Evolutionary conservation across 352 stramenopile genomes (phyloP), one percentile per base, ranked within the genome.

Genomic region (Pythium phragmiticola): DNA sequence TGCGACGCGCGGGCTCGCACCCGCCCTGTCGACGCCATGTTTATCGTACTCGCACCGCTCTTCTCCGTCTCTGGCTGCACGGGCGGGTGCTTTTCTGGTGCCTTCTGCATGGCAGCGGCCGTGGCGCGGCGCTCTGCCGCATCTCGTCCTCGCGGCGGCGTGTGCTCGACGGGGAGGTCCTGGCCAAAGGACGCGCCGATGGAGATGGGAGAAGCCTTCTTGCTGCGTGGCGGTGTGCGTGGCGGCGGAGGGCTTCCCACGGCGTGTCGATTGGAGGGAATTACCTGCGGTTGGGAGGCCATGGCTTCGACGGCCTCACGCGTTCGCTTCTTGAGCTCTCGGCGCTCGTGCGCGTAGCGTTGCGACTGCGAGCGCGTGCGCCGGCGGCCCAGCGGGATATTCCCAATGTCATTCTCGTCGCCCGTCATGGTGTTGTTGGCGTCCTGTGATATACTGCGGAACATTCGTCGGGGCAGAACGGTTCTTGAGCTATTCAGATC

Each of bases 121-220:
- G 26, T 30, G 26, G 26, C 26, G 26, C 26, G 26, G 26, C 26
- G 16, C 41, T 21, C 8, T 7, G 17, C 43, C 7, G 17, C 43
- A 21, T 21, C 16, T 46, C 17, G 11, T 46, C 17, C 43, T 26
- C 41, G 87, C 41, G 79, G 74, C 0, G 74, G 81, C 26, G 78
- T 88, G 12, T 72, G 72, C 53, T 88, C 77, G 30, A 87, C 19
- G 6, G 28, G 21, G 16, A 74, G 23, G 39, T 72, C 60, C 13
- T 47, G 53, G 23, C 66, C 66, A 19, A 79, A 70, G 7, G 72
- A 79, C 26, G 72, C 66, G 56, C 69, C 72, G 19, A 70, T 26
- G 5, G 66, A 50, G 28, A 75, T 57, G 3, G 13, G 13, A 12
- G 26, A 39, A 9, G 34, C 49, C 39, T 53, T 62, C 12, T 12